These are phyloP conservation scores for Pelargonium cotyledonis DNA, from an alignment of 441 rosid species.

Conservation along the genomic window DNA sequence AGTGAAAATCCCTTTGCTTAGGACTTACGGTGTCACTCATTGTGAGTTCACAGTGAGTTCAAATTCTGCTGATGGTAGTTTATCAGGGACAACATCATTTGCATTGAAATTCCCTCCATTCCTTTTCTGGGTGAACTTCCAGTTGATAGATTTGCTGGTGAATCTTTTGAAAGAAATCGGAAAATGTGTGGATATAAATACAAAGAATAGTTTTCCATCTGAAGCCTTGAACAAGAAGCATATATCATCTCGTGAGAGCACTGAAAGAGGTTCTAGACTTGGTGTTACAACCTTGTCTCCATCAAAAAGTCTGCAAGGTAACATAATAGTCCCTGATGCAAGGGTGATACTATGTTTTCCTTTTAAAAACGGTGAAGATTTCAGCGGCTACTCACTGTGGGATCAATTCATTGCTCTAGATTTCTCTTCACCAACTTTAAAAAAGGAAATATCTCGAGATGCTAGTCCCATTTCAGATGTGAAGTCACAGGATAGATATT, in stretches of 20 bases:
- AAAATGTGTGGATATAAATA: constrained; percentile 32
- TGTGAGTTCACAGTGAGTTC: constrained; percentile 39
- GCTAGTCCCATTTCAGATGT: constrained; percentile 30
- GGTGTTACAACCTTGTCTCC: constrained; percentile 28
- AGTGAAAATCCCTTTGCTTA: constrained; percentile 55
- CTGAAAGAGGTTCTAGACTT: constrained; percentile 32
- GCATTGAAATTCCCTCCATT: constrained; percentile 68
- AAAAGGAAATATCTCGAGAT: constrained; percentile 29
- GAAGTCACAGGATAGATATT: constrained; percentile 27
- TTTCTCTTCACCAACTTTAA: constrained; percentile 35
- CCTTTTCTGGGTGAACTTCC: constrained; percentile 63
- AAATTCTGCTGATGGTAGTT: constrained; percentile 37
- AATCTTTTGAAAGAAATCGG: constrained; percentile 50
- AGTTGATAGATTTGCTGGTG: constrained; percentile 42
- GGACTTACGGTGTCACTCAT: constrained; percentile 52
- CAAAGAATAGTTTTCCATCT: constrained; percentile 17
- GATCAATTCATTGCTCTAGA: constrained; percentile 68
- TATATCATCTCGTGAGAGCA: constrained; percentile 25
- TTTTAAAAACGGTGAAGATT: constrained; percentile 35
- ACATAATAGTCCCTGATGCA: constrained; percentile 54
- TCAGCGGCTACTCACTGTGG: constrained; percentile 36
- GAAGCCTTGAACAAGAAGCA: constrained; percentile 21
- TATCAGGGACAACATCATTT: constrained; percentile 40
- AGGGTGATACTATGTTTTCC: constrained; percentile 78
- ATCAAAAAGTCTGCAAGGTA: constrained; percentile 41